Base-by-base conservation (phyloP, 1,284 basidiomycete species). In the Marasmius oreades region DNA sequence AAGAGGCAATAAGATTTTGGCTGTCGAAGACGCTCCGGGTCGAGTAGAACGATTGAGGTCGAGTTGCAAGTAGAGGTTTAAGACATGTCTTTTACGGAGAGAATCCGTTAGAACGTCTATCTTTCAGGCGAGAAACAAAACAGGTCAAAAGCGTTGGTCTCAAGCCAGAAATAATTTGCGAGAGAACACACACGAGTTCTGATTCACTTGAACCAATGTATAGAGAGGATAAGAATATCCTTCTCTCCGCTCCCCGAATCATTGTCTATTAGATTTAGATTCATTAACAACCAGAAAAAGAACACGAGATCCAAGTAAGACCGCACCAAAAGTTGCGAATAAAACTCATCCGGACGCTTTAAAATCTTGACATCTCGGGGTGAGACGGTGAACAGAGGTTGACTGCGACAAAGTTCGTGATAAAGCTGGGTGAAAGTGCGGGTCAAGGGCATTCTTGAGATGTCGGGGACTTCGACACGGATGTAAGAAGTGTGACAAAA, bases 1-100 rank as follows among this genome's bases (percentile, higher is more conserved):
- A 3, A 98, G 77, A 7, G 92, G 88, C 8, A 87, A 73, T 4
- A 97, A 77, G 18, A 92, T 73, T 53, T 82, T 84, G 1, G 88
- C 86, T 0, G 94, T 92, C 0, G 92, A 87, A 22, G 81, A 79
- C 2, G 80, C 72, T 28, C 92, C 92, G 10, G 89, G 88, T 5
- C 96, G 85, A 7, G 96, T 99, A 1, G 93, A 92, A 42, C 96
- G 87, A 66, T 98, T 91, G 58, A 92, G 82, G 73, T 99, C 97
- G 58, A 96, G 80, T 37, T 92, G 80, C 53, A 99, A 74, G 48
- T 88, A 77, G 14, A 96, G 74, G 24, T 84, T 80, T 1, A 99
- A 77, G 2, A 76, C 62, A 0, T 82, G 81, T 57, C 88, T 90
- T 2, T 70, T 66, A 37, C 70, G 69, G 3, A 98, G 77, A 2